Base-by-base conservation (phyloP, 768 basidiomycete genomes). In the Lactarius hengduanensis region DNA sequence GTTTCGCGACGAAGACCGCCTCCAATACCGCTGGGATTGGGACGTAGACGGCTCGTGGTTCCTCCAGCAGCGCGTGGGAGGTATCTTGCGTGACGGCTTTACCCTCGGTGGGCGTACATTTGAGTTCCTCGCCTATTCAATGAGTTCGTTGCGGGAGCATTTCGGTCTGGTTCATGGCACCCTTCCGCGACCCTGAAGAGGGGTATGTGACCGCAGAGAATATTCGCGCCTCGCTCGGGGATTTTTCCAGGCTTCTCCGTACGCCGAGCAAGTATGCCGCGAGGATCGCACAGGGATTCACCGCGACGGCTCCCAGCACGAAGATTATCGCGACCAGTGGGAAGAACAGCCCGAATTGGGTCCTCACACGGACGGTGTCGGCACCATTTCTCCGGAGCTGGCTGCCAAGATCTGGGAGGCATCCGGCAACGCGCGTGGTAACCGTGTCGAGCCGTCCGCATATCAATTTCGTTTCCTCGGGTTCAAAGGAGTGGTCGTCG, bases 41-140 rank as follows among this genome's bases (percentile, higher is more conserved):
- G 84, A 84, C 47, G 84, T 89, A 7, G 87, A 91, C 69, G 84
- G 83, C 0, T 73, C 76, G 2, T 73, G 77, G 16, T 86, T 88
- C 72, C 78, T 92, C 2, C 75, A 79, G 10, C 28, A 58, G 43
- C 71, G 71, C 22, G 67, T 76, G 30, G 69, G 71, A 0, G 63
- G 58, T n/a, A 61, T 81, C 18, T 74, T 93, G 53, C 85, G 87
- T 71, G 43, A 77, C 1, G 93, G 93, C 0, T 86, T 95, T 62
- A 73, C 80, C 38, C 80, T 95, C 32, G 91, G 84, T 7, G 90
- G 90, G 1, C 83, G 88, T 47, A 72, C 76, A 9, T 94, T 92
- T 67, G 84, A 94, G 66, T 94, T 94, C 73, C 78, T 95, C 36
- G 93, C 88, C 0, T 94, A 94, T 72, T 94, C 92, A 0, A 82